A percentile compares a stretch with the other conserved stretches of the same genome.
phyloP scores from a whole-genome alignment of 192 early-diverging fungal genomes.

The Entophlyctis luteolus region DNA sequence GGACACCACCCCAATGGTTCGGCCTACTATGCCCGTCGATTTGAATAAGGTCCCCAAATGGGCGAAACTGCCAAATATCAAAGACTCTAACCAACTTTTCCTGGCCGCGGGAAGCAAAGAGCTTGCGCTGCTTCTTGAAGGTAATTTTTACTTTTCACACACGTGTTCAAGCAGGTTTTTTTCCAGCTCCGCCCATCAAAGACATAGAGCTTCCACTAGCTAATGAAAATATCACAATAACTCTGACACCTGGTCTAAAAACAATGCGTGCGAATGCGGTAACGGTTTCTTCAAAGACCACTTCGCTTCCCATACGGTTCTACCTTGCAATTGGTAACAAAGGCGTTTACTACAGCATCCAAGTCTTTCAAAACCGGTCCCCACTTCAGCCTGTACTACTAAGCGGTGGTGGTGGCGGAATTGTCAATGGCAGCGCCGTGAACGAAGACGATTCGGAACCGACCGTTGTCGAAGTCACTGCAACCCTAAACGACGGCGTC shows the following conservation, averaged over 20 bases:
- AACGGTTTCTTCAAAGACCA: constrained; percentile 11
- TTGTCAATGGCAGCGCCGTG: constrained; percentile 18
- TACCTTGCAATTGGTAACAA: constrained; percentile 26
- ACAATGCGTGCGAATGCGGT: constrained; percentile 25
- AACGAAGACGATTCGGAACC: constrained; percentile 6
- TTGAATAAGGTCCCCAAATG: constrained; percentile 24
- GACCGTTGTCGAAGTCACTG: constrained; percentile 34
- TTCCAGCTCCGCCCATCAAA: constrained; percentile 18
- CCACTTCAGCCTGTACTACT: constrained; percentile 17
- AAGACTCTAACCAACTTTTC: constrained; percentile 18
- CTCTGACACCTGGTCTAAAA: constrained; percentile 3
- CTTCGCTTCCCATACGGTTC: constrained; percentile 35
- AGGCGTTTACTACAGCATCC: constrained; percentile 30
- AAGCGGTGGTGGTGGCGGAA: no score
- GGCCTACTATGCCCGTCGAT: constrained; percentile 19
- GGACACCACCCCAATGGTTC: constrained; percentile 22
- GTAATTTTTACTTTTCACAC: not conserved
- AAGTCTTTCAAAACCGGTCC: constrained; percentile 21
- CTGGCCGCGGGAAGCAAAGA: constrained; percentile 19
- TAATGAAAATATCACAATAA: not conserved
- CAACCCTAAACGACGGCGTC: constrained; percentile 31
- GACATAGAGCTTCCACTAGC: constrained; percentile 24
- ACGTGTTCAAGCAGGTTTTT: no score
- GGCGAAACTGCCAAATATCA: constrained; percentile 19
- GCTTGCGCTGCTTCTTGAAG: constrained; percentile 13